phyloP scores from a whole-genome alignment of 2,329 filamentous ascomycete species.

The Aureobasidium vineae region DNA sequence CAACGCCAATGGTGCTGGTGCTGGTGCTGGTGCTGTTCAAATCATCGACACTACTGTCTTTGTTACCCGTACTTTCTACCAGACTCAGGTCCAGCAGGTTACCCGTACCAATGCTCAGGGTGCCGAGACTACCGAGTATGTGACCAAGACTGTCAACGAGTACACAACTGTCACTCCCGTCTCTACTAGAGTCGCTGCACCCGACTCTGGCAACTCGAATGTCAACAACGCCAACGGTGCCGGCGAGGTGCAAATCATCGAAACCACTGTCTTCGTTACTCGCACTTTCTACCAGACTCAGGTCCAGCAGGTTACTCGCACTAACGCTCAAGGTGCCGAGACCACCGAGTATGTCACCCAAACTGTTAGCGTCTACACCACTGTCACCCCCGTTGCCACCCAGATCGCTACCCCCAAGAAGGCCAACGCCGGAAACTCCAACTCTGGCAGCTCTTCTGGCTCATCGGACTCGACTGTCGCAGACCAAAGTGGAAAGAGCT shows the following conservation, averaged over 20 bases:
- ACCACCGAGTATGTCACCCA: slow-evolving; percentile 20
- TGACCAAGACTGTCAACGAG: slow-evolving; percentile 15
- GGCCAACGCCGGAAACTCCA: too few species aligned
- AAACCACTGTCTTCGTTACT: slow-evolving; percentile 5
- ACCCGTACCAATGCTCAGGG: slow-evolving; percentile 22
- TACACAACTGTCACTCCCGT: slow-evolving; percentile 23
- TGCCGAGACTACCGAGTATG: slow-evolving; percentile 11
- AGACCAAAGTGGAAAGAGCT: slow-evolving; percentile 6
- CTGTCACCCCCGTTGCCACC: slow-evolving; percentile 15
- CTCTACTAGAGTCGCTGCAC: neutral
- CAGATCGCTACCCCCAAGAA: neutral
- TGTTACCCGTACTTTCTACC: slow-evolving; percentile 16
- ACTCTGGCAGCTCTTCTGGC: neutral
- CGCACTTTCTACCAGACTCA: slow-evolving; percentile 15
- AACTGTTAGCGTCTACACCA: slow-evolving; percentile 16
- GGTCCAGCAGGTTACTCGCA: slow-evolving; percentile 2
- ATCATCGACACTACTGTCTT: slow-evolving; percentile 9
- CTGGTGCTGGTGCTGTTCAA: neutral
- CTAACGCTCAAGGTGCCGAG: slow-evolving; percentile 11
- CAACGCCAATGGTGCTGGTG: neutral
- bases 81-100: slow-evolving; percentile 6
- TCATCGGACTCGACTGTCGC: slow-evolving; percentile 7
- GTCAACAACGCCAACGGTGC: neutral
- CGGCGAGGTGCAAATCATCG: neutral
- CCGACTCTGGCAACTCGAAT: neutral